phyloP scores from a whole-genome alignment of 2,329 filamentous ascomycete genomes.

The Eurotiales sp. region DNA sequence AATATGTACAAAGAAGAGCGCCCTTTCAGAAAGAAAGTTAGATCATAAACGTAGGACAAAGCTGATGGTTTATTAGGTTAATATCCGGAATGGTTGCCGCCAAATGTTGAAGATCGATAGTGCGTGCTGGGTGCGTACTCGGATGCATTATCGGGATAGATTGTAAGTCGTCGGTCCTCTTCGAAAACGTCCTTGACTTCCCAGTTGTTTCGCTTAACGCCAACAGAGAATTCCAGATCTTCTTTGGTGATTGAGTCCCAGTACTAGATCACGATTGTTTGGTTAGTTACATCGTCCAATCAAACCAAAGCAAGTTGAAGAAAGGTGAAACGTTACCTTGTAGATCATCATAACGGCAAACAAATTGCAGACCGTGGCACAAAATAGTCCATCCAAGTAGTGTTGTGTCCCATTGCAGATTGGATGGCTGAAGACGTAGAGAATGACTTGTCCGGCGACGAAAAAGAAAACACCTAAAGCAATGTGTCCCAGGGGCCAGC shows the following conservation, averaged over 20 bases:
- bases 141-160: slow-evolving; percentile 60
- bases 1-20: neutral
- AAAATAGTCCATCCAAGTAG: slow-evolving; percentile 91
- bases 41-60: neutral
- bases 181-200: slow-evolving; percentile 91
- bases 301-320: no score
- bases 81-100: slow-evolving; percentile 26
- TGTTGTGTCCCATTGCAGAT: slow-evolving; percentile 84
- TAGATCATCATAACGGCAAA: slow-evolving; percentile 99
- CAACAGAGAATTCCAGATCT: slow-evolving; percentile 96
- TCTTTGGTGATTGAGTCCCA: slow-evolving; percentile 99
- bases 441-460: slow-evolving; percentile 81
- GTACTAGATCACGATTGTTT: slow-evolving; percentile 58
- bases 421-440: slow-evolving; percentile 82
- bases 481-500: slow-evolving; percentile 93
- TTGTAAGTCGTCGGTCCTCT: slow-evolving; percentile 69
- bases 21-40: neutral
- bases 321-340: no score
- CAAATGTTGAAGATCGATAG: slow-evolving; percentile 37
- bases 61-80: neutral
- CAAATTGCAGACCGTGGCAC: slow-evolving; percentile 89
- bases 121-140: slow-evolving; percentile 45
- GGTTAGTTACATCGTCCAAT: slow-evolving; percentile 31
- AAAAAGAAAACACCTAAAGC: slow-evolving; percentile 88
- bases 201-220: slow-evolving; percentile 94